Conservation (phyloP, 306 rosid species). For the Acacia confusa region DNA sequence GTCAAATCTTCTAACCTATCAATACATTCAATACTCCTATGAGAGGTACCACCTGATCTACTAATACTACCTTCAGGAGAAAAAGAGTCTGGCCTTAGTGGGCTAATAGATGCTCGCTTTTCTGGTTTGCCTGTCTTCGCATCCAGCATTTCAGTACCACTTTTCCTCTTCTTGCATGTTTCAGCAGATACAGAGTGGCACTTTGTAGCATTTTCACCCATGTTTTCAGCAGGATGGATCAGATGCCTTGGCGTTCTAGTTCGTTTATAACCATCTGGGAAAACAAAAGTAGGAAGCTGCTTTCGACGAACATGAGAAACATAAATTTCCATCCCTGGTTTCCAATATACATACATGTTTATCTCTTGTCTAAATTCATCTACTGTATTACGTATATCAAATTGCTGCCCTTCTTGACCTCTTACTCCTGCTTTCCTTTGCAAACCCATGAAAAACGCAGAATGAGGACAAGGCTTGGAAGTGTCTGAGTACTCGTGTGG, state of each 20-base stretch:
- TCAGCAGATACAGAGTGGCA: conserved; percentile 47
- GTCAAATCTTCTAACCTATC: conserved; percentile 45
- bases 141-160: conserved; percentile 48
- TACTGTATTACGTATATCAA: conserved; percentile 38
- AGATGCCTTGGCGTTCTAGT: conserved; percentile 32
- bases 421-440: conserved; percentile 34
- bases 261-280: conserved; percentile 39
- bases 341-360: conserved; percentile 32
- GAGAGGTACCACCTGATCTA: conserved; percentile 53
- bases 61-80: conserved; percentile 49
- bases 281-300: conserved; percentile 35
- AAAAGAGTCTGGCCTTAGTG: conserved; percentile 46
- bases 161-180: conserved; percentile 69
- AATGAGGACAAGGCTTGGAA: conserved; percentile 33
- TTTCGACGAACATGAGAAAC: conserved; percentile 40
- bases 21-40: conserved; percentile 36
- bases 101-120: conserved; percentile 63
- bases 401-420: conserved; percentile 42
- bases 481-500: conserved; percentile 35
- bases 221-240: conserved; percentile 48
- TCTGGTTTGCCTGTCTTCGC: conserved; percentile 40
- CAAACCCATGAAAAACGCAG: conserved; percentile 37
- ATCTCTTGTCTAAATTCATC: conserved; percentile 34
- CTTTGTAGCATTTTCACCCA: conserved; percentile 41
- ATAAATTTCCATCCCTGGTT: conserved; percentile 40